Evolutionary conservation across 2,329 filamentous ascomycete genomes (phyloP), one percentile per base, ranked within the genome.

Genomic region (Sordariomycetes sp.): DNA sequence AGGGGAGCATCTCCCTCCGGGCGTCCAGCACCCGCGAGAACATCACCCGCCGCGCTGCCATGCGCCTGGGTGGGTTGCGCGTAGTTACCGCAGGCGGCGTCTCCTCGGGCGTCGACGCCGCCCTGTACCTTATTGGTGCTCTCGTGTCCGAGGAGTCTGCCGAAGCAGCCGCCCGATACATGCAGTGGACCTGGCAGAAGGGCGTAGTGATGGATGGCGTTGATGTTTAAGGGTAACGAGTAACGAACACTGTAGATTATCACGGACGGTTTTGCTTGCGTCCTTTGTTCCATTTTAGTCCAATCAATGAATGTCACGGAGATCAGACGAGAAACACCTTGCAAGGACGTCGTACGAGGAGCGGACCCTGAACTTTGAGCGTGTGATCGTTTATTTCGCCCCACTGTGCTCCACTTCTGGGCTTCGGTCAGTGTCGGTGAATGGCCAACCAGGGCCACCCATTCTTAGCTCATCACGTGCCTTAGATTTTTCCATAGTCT

Each of bases 171-270:
- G 86, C 88, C 67, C 81, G 86, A 62, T 65, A 81, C 64, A 84
- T 94, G 79, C 88, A 93, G 76, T 89, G 92, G 78, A 83, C 80
- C 68, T 96, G 90, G 90, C 82, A 82, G 71, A 93, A 92, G 84
- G 89, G 89, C 65, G 78, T 89, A 70, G 89, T 91, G 65, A 87
- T 93, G 65, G 88, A 93, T 70, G 88, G 88, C 62, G 84, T 92
- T 70, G 89, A 94, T 74, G 88, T 94, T 71, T 93, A 83, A 67
- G 32, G 28, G 7, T 32, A 53, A 53, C 14, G 51, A 53, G 22
- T 50, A 11, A 50, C 20, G 46, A 50, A 8, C 46, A 12, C 20
- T 50, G 46, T 50, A 50, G 46, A 50, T 50, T 50, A 50, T 2
- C 46, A 50, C 22, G 46, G 46, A 24, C 8, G 7, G 11, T 50